A percentile compares a stretch with the other conserved stretches of the same genome.
Evolutionary conservation across 2,329 filamentous ascomycete species (phyloP).

Genomic region (Septoria linicola): DNA sequence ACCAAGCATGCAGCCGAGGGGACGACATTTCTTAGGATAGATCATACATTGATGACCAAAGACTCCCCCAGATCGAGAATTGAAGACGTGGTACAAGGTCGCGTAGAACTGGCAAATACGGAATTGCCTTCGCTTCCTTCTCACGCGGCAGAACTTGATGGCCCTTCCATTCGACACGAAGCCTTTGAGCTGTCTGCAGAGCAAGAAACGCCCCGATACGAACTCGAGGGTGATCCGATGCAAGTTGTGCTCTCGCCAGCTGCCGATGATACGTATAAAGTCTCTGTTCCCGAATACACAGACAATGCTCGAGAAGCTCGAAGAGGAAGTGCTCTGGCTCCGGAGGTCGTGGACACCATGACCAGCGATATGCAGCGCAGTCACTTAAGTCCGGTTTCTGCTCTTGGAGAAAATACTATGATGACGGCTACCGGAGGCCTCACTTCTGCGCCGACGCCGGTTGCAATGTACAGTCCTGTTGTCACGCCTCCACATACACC

Average conservation of each 20-base stretch:
- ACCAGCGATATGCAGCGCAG: conserved; percentile 18
- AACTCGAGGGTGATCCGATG: conserved; percentile 41
- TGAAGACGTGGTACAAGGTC: conserved; percentile 28
- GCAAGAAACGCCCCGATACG: conserved; percentile 35
- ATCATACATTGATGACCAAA: conserved; percentile 56
- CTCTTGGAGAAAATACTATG: conserved; percentile 21
- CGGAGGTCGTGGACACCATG: conserved; percentile 43
- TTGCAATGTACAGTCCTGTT: conserved; percentile 6
- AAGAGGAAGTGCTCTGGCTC: conserved; percentile 47
- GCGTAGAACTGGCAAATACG: conserved; percentile 33
- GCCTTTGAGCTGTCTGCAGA: conserved; percentile 30
- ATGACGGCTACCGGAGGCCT: conserved; percentile 10
- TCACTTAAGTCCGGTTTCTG: conserved; percentile 26
- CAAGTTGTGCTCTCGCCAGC: conserved; percentile 37
- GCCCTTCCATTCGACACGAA: conserved; percentile 26
- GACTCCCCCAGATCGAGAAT: conserved; percentile 35
- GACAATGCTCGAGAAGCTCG: conserved; percentile 31
- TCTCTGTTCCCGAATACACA: conserved; percentile 1
- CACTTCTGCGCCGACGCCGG: conserved; percentile 9
- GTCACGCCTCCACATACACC: conserved; percentile 10
- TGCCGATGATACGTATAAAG: conserved; percentile 35
- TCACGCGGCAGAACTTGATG: conserved; percentile 34
- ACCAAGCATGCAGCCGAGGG: conserved; percentile 48
- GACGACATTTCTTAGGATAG: conserved; percentile 55
- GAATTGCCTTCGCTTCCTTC: conserved; percentile 25